phyloP scores from a whole-genome alignment of 805 yeast genomes.

The Candida anglica region DNA sequence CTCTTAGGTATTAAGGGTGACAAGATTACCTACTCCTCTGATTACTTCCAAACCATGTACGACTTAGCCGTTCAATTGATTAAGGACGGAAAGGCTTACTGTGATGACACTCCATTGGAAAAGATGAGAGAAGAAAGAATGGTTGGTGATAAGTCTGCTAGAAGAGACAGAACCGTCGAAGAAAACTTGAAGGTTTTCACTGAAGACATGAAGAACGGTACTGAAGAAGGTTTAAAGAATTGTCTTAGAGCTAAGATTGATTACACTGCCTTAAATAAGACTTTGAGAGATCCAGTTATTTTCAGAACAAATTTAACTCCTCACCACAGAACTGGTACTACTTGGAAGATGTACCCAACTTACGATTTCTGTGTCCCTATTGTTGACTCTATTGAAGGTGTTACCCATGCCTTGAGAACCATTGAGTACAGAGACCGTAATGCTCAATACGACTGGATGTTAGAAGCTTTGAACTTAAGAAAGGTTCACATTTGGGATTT shows the following conservation, averaged over 20 bases:
- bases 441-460: constrained; percentile 97
- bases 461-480: constrained; percentile 74
- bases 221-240: constrained; percentile 86
- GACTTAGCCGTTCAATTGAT: constrained; percentile 81
- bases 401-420: constrained; percentile 96
- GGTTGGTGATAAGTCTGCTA: constrained; percentile 89
- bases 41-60: constrained; percentile 90
- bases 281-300: constrained; percentile 96
- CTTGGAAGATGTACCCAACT: constrained; percentile 97
- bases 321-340: constrained; percentile 90
- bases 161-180: constrained; percentile 91
- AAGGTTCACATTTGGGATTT: constrained; percentile 98
- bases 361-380: constrained; percentile 98
- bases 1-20: constrained; percentile 94
- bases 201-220: constrained; percentile 90
- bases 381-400: constrained; percentile 94
- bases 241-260: constrained; percentile 97
- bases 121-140: constrained; percentile 98
- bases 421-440: constrained; percentile 98
- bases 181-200: constrained; percentile 85
- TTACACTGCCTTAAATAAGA: constrained; percentile 85
- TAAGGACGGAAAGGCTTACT: constrained; percentile 94
- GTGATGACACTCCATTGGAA: constrained; percentile 94
- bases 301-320: constrained; percentile 97
- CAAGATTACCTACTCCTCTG: constrained; percentile 81